Conservation (phyloP, 371 early-diverging fungal genomes). For the Coemansia sp. region DNA sequence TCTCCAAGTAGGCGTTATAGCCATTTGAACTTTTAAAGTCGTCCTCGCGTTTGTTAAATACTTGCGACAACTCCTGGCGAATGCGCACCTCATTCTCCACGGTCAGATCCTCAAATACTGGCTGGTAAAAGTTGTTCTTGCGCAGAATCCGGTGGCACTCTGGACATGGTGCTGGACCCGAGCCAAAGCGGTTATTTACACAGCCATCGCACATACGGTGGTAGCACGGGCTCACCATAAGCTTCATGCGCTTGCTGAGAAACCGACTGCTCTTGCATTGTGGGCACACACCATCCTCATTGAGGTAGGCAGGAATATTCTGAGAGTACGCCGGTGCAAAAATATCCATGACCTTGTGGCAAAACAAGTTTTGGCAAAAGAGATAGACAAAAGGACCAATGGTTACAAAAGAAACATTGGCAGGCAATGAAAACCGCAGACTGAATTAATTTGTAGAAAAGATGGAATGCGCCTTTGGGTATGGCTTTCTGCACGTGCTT, state of each 20-base stretch:
- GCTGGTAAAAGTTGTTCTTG: slow-evolving; percentile 81
- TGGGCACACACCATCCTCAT: slow-evolving; percentile 84
- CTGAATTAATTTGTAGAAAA: background rate
- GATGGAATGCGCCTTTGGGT: background rate
- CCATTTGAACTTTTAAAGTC: slow-evolving; percentile 75
- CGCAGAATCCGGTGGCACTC: slow-evolving; percentile 79
- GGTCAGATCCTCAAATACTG: slow-evolving; percentile 88
- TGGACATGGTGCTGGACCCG: slow-evolving; percentile 92
- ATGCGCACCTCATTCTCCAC: slow-evolving; percentile 95
- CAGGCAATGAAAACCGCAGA: background rate
- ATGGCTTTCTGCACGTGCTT: slow-evolving; percentile 5
- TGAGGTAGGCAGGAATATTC: slow-evolving; percentile 43
- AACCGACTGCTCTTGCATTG: slow-evolving; percentile 94
- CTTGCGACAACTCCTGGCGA: slow-evolving; percentile 74
- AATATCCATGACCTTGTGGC: slow-evolving; percentile 27
- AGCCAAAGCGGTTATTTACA: slow-evolving; percentile 78
- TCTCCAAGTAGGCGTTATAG: slow-evolving; percentile 91
- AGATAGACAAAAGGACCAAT: background rate
- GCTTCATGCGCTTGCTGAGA: slow-evolving; percentile 87
- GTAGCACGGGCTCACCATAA: slow-evolving; percentile 95
- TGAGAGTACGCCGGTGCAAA: slow-evolving; percentile 44
- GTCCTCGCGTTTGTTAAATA: slow-evolving; percentile 87
- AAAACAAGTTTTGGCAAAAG: background rate
- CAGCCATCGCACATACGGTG: slow-evolving; percentile 97
- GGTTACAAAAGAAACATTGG: background rate